These are phyloP conservation scores for Brettanomyces naardenensis DNA, from an alignment of 805 yeast genomes.

Conservation along the genomic window DNA sequence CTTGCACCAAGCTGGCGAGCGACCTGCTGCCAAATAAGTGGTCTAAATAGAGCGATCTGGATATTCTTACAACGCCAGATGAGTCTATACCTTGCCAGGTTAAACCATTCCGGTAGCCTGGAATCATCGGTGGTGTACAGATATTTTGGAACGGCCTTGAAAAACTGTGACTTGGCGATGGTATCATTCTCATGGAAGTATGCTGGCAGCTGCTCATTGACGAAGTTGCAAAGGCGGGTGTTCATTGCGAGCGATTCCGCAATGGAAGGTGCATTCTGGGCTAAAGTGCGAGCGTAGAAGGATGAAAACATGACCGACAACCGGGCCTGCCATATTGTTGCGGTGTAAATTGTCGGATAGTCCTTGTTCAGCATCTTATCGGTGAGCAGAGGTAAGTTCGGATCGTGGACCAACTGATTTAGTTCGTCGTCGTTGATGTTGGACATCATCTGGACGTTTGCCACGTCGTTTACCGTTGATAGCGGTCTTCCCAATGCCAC, in stretches of 20 bases:
- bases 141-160: conserved; percentile 15
- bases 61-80: conserved; percentile 53
- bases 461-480: conserved; percentile 33
- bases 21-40: conserved; percentile 45
- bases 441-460: conserved; percentile 43
- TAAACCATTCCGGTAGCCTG: conserved; percentile 42
- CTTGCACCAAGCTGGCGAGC: neutral
- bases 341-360: conserved; percentile 51
- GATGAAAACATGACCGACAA: conserved; percentile 40
- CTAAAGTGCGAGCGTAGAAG: conserved; percentile 38
- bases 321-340: conserved; percentile 46
- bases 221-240: conserved; percentile 32
- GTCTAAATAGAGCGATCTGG: conserved; percentile 46
- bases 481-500: conserved; percentile 60
- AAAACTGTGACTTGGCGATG: conserved; percentile 18
- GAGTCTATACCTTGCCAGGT: conserved; percentile 42
- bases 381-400: conserved; percentile 8
- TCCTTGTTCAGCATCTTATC: conserved; percentile 20
- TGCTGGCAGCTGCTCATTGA: conserved; percentile 32
- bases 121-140: conserved; percentile 12
- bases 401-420: conserved; percentile 18
- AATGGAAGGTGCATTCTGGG: conserved; percentile 40
- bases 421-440: conserved; percentile 41
- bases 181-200: conserved; percentile 37
- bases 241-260: conserved; percentile 44